These are phyloP conservation scores for Syzygium grande DNA, from an alignment of 345 rosid species.

Conservation along the genomic window DNA sequence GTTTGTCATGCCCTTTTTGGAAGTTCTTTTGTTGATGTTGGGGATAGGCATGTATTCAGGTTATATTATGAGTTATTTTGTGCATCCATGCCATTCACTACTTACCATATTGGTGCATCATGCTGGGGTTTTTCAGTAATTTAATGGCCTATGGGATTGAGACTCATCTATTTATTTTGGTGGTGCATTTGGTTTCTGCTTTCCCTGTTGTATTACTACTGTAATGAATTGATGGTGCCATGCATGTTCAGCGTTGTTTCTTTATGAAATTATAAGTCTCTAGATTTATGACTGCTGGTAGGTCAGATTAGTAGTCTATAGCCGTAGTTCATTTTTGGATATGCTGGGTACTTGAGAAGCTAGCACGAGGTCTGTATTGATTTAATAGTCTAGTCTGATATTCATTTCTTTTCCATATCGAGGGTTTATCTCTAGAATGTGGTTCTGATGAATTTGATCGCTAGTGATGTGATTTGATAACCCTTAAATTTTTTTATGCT, in stretches of 20 bases:
- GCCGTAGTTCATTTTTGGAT: not conserved
- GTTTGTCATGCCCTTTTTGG: not conserved
- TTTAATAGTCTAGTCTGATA: not conserved
- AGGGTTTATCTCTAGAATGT: not conserved
- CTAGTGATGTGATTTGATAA: not conserved
- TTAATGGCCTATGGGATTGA: not conserved
- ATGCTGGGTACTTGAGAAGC: not conserved
- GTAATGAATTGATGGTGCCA: not conserved
- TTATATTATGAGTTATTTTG: not conserved
- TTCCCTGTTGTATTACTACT: not conserved
- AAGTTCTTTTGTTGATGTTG: not conserved
- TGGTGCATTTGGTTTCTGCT: not conserved
- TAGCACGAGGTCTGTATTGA: not conserved
- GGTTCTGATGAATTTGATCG: not conserved
- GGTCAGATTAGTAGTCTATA: not conserved
- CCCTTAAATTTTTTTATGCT: not conserved
- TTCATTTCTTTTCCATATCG: not conserved
- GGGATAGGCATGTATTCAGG: not conserved
- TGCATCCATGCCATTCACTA: not conserved
- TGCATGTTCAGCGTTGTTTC: not conserved
- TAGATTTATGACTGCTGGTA: not conserved
- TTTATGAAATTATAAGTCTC: not conserved
- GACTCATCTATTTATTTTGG: not conserved
- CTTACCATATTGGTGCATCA: not conserved
- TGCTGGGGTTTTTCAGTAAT: not conserved